A percentile compares a stretch with the other conserved stretches of the same genome.
Conservation (phyloP, 352 stramenopile species). For the Phytophthora pseudosyringae region DNA sequence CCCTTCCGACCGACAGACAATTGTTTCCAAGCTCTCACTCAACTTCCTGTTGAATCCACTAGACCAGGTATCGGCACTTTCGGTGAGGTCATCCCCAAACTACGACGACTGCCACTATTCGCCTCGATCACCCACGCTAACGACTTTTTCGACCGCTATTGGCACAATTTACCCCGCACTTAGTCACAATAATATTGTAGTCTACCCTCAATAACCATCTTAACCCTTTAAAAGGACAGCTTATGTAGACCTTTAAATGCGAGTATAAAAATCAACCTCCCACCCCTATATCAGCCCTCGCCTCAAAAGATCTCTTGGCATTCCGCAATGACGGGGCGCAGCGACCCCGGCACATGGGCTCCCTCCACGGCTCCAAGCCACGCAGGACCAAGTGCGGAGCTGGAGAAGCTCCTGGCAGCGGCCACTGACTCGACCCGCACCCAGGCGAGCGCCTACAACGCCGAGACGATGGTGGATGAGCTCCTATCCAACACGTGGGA, state of each 20-base stretch:
- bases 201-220: background rate
- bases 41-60: constrained; percentile 20
- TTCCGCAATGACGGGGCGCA: constrained; percentile 15
- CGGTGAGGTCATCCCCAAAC: background rate
- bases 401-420: constrained; percentile 60
- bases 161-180: too few species aligned
- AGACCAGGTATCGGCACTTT: background rate
- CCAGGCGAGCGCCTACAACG: constrained; percentile 43
- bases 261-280: background rate
- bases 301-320: background rate
- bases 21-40: constrained; percentile 7
- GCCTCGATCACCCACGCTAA: background rate
- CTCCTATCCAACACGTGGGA: constrained; percentile 70
- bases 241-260: too few species aligned
- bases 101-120: background rate
- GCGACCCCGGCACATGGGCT: background rate
- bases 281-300: background rate
- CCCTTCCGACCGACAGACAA: too few species aligned
- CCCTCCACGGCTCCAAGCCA: too few species aligned
- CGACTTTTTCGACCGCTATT: background rate
- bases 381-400: constrained; percentile 49
- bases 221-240: background rate
- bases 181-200: too few species aligned
- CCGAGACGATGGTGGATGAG: constrained; percentile 83
- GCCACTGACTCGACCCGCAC: background rate